Percentiles rank a stretch among this genome's conserved stretches.
Conservation (phyloP, 345 rosid genomes). For the Litchi chinensis region DNA sequence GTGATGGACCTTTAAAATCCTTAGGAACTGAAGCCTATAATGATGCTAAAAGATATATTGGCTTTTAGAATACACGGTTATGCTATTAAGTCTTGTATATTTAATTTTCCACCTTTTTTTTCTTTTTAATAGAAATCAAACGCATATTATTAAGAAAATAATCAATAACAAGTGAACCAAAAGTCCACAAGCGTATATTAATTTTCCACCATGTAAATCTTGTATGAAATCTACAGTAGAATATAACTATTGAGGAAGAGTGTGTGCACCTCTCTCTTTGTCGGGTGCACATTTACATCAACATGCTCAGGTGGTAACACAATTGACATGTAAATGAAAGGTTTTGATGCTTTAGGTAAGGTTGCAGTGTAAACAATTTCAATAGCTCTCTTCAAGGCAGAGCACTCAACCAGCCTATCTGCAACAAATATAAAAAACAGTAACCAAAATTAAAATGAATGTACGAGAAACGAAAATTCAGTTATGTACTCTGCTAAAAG, state of each 20-base stretch:
- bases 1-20: not conserved
- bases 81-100: not conserved
- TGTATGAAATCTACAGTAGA: not conserved
- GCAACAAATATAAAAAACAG: conserved; percentile 26
- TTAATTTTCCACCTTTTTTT: not conserved
- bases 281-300: conserved; percentile 95
- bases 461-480: not conserved
- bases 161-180: too few relatives aligned
- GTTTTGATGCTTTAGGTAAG: conserved; percentile 91
- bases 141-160: too few relatives aligned
- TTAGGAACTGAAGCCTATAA: not conserved
- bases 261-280: conserved; percentile 80
- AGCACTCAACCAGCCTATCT: conserved; percentile 96
- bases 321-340: conserved; percentile 90
- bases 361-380: conserved; percentile 95
- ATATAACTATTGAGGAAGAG: conserved; percentile 1
- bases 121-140: too few relatives aligned
- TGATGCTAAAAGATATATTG: not conserved
- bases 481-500: not conserved
- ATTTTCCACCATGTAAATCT: conserved; percentile 1
- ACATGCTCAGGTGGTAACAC: conserved; percentile 85
- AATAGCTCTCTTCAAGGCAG: conserved; percentile 86
- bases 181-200: too few relatives aligned
- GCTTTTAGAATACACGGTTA: not conserved
- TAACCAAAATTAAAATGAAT: not conserved